phyloP scores from a whole-genome alignment of 2,329 filamentous ascomycete genomes.

The Paracorniculantispora psalliotae region DNA sequence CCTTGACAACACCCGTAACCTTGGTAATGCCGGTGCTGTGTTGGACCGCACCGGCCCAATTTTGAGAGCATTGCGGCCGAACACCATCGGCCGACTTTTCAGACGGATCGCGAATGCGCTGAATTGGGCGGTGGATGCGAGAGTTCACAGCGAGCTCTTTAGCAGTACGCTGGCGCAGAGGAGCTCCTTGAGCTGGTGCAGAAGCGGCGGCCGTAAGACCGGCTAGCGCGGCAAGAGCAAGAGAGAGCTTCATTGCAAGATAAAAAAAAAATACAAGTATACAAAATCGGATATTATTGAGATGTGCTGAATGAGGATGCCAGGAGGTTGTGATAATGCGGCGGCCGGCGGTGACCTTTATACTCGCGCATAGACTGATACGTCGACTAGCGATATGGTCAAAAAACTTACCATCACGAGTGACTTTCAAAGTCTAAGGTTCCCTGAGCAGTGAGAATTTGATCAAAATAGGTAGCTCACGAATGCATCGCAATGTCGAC shows the following conservation, averaged over 20 bases:
- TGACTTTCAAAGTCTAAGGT: too few species aligned
- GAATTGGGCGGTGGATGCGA: not conserved
- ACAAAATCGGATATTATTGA: too few species aligned
- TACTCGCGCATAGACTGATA: too few species aligned
- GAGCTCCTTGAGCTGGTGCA: not conserved
- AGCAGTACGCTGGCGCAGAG: not conserved
- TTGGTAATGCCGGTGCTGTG: conserved; percentile 1
- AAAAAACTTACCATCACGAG: too few species aligned
- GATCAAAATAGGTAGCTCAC: too few species aligned
- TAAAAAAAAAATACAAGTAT: too few species aligned
- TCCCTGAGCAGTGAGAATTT: too few species aligned
- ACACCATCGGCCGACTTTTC: not conserved
- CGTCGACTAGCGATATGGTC: too few species aligned
- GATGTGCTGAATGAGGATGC: too few species aligned
- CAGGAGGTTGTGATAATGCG: too few species aligned
- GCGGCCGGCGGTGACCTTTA: too few species aligned
- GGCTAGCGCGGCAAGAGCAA: not conserved
- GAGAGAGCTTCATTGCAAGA: not conserved
- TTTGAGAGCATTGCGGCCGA: not conserved
- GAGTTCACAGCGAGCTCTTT: not conserved
- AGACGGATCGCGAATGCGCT: not conserved
- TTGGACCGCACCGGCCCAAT: conserved; percentile 2
- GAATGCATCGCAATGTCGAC: too few species aligned
- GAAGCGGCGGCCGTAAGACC: not conserved
- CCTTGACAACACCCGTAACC: not conserved